A percentile compares a stretch with the other conserved stretches of the same genome.
phyloP scores from a whole-genome alignment of 164 flowering plant species.

The Vitis vinifera region DNA sequence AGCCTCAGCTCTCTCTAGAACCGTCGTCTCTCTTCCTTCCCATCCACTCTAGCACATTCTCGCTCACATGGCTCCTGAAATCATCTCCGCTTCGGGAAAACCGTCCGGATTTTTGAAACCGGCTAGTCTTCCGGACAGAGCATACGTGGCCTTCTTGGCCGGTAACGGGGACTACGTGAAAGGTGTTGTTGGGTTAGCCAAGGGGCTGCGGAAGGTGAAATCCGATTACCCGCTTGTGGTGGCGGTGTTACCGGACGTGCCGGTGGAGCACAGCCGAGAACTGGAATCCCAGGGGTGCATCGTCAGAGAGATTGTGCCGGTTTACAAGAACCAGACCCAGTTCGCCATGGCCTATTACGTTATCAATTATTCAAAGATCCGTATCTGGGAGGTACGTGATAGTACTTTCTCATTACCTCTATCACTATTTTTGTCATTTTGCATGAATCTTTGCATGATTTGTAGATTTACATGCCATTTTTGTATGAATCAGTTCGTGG shows the following conservation, averaged over 20 bases:
- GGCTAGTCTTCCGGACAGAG: slow-evolving; percentile 17
- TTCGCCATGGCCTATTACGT: slow-evolving; percentile 52
- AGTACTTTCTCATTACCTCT: background rate
- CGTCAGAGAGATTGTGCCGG: slow-evolving; percentile 39
- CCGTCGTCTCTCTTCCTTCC: background rate
- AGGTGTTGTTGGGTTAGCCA: slow-evolving; percentile 43
- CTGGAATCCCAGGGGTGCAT: slow-evolving; percentile 35
- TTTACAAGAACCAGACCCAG: slow-evolving; percentile 38
- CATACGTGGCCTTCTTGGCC: slow-evolving; percentile 45
- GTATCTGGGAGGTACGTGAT: slow-evolving; percentile 40
- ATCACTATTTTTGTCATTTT: background rate
- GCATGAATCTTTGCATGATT: background rate
- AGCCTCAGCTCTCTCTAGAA: background rate
- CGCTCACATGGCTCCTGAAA: slow-evolving; percentile 23
- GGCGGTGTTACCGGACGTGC: slow-evolving; percentile 44
- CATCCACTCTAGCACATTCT: background rate
- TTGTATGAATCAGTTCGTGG: slow-evolving; percentile 33
- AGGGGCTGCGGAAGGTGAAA: slow-evolving; percentile 35
- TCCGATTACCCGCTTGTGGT: slow-evolving; percentile 38
- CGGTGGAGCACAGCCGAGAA: slow-evolving; percentile 37
- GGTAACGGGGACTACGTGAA: slow-evolving; percentile 43
- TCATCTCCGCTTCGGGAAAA: background rate
- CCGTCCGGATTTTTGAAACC: slow-evolving; percentile 2
- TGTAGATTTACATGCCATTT: background rate
- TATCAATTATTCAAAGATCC: slow-evolving; percentile 47